Evolutionary conservation across 2,329 filamentous ascomycete genomes (phyloP), one percentile per base, ranked within the genome.

Genomic region (Lasiodiplodia citricola): DNA sequence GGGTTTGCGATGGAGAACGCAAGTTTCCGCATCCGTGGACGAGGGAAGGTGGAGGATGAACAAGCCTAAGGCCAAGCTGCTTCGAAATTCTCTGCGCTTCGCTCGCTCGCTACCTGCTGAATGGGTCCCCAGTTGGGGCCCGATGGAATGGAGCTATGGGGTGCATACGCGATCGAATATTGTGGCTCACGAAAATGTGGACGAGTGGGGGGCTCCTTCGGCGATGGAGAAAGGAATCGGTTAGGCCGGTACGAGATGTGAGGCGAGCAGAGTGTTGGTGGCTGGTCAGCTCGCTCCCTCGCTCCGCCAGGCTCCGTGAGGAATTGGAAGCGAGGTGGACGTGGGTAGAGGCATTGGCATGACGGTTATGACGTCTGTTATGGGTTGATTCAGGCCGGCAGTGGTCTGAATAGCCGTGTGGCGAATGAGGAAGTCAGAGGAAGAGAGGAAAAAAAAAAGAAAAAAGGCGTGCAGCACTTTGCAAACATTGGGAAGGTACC

Each of bases 141-240:
- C 44, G 18, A 21, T 18, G 44, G 31, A 35, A 35, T 35, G 31
- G 31, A 35, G 31, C 14, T 21, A 47, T 47, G 44, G 44, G 44
- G 44, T 47, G 44, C 44, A 47, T 21, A 47, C 44, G n/a, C 44
- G 44, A 47, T 21, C 44, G 44, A 16, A 21, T 47, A 21, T 54
- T 54, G 51, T 54, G 51, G 51, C 51, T 54, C n/a, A n/a, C n/a
- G 44, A 28, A 47, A 47, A 47, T 47, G 41, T 47, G 41, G 41
- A 47, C 10, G n/a, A n/a, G 44, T 47, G 44, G 44, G 44, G 44
- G n/a, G 44, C 18, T 47, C 44, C 18, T 47, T 47, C 44, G 44
- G 44, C n/a, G 44, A 47, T 21, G 44, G 44, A 21, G 18, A n/a
- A 21, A 47, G 44, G n/a, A 47, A 47, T 21, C 44, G 44, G 44